Base-by-base conservation (phyloP, 208 protist species). In the Angomonas deanei region DNA sequence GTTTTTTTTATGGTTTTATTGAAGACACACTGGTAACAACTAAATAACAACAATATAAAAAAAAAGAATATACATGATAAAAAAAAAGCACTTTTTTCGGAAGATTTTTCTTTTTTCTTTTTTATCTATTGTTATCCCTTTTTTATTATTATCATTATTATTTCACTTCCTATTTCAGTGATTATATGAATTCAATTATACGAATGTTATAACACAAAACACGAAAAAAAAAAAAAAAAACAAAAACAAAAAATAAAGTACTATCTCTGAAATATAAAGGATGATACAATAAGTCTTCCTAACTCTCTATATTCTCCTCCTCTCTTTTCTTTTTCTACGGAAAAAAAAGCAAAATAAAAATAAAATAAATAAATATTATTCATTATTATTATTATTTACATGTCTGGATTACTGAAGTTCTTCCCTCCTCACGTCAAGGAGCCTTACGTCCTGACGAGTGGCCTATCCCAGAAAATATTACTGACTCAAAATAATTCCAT, bases 401-500 rank as follows among this genome's bases (percentile, higher is more conserved):
- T n/a, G n/a, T n/a, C n/a, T n/a, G n/a, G n/a, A n/a, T n/a, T n/a
- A n/a, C n/a, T n/a, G n/a, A n/a, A n/a, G n/a, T n/a, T n/a, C n/a
- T n/a, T n/a, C n/a, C n/a, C n/a, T n/a, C n/a, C n/a, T n/a, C n/a
- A n/a, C n/a, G n/a, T n/a, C n/a, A n/a, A n/a, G n/a, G n/a, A n/a
- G n/a, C n/a, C n/a, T n/a, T n/a, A n/a, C n/a, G n/a, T n/a, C n/a
- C n/a, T n/a, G n/a, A n/a, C n/a, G n/a, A 31, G 90, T 93, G 86
- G 88, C 86, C 23, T 80, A 75, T 15, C 66, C 91, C 15, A 48
- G 76, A 38, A 88, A 82, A 71, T 86, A 76, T 53, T 55, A 89
- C 30, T 78, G 80, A 6, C 64, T 79, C 74, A 63, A 3, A n/a
- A 63, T 1, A 54, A 70, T 1, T 23, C 59, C 6, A 55, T 66